Evolutionary conservation across 306 rosid species (phyloP).

Genomic region (Inga leiocalycina): DNA sequence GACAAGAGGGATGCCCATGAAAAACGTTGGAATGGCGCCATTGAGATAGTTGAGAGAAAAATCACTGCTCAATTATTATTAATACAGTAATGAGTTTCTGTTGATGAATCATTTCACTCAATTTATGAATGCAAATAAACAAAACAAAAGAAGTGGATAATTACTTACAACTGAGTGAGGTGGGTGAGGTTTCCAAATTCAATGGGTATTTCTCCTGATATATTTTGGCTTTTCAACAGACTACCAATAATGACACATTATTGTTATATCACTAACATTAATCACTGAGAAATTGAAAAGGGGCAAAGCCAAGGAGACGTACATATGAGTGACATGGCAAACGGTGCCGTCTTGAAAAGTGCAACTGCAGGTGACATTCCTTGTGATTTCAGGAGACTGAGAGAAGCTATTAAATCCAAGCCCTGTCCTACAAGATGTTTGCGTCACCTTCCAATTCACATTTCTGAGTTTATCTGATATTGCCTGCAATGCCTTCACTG

Average conservation of each 20-base stretch:
- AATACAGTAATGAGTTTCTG: background rate
- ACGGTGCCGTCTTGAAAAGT: conserved; percentile 22
- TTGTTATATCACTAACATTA: background rate
- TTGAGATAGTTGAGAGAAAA: conserved; percentile 55
- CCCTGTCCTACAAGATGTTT: conserved; percentile 39
- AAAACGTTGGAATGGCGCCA: conserved; percentile 59
- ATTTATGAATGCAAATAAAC: background rate
- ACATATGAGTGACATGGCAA: conserved; percentile 68
- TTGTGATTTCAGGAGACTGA: background rate
- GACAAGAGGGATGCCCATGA: conserved; percentile 46
- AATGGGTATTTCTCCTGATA: conserved; percentile 55
- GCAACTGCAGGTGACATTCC: conserved; percentile 62
- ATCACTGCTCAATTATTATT: conserved; percentile 50
- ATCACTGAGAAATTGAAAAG: too few relatives aligned
- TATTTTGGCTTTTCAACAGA: conserved; percentile 52
- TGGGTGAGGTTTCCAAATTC: conserved; percentile 69
- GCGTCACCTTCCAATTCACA: conserved; percentile 49
- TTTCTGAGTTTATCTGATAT: conserved; percentile 50
- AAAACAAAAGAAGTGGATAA: background rate
- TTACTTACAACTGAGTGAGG: conserved; percentile 57
- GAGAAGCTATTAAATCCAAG: too few relatives aligned
- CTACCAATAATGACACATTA: conserved; percentile 30
- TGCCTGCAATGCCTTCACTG: conserved; percentile 53
- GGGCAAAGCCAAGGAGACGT: background rate
- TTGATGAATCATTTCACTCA: background rate